Percentiles rank a stretch among this genome's conserved stretches.
These are phyloP conservation scores for Tulasnella sp. DNA, from an alignment of 768 basidiomycete species.

Conservation along the genomic window DNA sequence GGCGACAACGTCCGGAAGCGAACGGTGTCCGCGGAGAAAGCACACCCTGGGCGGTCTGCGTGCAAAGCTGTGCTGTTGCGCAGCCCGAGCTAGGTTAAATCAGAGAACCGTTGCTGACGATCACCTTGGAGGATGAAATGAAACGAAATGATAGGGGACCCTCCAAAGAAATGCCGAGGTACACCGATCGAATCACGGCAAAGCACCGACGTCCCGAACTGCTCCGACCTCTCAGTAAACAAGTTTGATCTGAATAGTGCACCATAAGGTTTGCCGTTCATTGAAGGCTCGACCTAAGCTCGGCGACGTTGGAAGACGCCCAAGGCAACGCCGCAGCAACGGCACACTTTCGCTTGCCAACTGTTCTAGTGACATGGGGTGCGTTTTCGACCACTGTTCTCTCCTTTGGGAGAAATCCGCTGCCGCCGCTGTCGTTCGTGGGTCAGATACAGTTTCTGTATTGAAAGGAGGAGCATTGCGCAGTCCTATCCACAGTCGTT, in stretches of 20 bases:
- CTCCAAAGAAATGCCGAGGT: not conserved
- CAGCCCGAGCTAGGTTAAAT: not conserved
- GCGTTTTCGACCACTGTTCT: not conserved
- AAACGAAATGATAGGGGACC: not conserved
- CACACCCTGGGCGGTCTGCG: not conserved
- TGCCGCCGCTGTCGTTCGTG: not conserved
- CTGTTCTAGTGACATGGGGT: not conserved
- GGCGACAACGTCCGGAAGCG: not conserved
- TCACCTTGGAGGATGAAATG: not conserved
- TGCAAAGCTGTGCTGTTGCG: not conserved
- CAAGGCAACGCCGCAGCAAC: not conserved
- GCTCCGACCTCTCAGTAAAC: not conserved
- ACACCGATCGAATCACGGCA: not conserved
- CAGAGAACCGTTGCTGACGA: not conserved
- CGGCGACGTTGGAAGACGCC: not conserved
- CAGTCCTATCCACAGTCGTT: not conserved
- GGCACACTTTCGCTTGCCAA: not conserved
- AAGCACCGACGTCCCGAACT: not conserved
- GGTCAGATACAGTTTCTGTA: not conserved
- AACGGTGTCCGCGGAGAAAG: not conserved
- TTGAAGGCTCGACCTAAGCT: not conserved
- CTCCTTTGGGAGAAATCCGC: not conserved
- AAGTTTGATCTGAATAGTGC: not conserved
- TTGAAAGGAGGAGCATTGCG: not conserved
- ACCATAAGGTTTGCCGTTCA: not conserved